Conservation (phyloP, 768 basidiomycete genomes). For the Termitomyces sp. region DNA sequence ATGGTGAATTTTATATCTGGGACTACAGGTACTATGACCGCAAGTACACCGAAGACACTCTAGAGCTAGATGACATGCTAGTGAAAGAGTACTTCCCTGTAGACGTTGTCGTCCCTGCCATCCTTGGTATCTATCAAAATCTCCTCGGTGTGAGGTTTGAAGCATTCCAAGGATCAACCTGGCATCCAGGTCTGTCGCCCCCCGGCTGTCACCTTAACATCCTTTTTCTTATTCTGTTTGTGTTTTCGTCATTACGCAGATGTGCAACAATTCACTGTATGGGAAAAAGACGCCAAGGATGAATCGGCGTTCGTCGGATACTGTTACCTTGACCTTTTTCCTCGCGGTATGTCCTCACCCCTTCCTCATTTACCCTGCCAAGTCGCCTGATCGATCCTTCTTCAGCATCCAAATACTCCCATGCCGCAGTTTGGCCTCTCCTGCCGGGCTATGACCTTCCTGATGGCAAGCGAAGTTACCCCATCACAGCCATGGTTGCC, state of each 20-base stretch:
- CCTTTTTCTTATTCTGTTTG: neutral
- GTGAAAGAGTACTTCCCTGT: slow-evolving; percentile 93
- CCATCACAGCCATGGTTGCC: slow-evolving; percentile 82
- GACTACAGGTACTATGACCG: slow-evolving; percentile 77
- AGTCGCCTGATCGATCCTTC: neutral
- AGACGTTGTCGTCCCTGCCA: slow-evolving; percentile 72
- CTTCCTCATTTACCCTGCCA: neutral
- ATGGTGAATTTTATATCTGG: slow-evolving; percentile 77
- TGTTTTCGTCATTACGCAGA: slow-evolving; percentile 32
- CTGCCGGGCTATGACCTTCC: slow-evolving; percentile 56
- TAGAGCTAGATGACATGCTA: slow-evolving; percentile 68
- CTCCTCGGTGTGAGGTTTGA: slow-evolving; percentile 74
- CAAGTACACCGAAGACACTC: slow-evolving; percentile 57
- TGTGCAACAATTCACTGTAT: slow-evolving; percentile 79
- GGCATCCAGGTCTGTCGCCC: slow-evolving; percentile 64
- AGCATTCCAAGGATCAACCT: slow-evolving; percentile 54
- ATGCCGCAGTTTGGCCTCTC: slow-evolving; percentile 83
- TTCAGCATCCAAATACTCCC: slow-evolving; percentile 71
- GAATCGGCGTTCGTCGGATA: slow-evolving; percentile 74
- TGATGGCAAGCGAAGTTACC: slow-evolving; percentile 61
- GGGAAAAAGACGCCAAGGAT: slow-evolving; percentile 73
- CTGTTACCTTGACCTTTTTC: slow-evolving; percentile 86
- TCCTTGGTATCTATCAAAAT: slow-evolving; percentile 79
- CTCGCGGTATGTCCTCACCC: slow-evolving; percentile 46
- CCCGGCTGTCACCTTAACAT: neutral